Percentiles rank a stretch among this genome's conserved stretches.
These are phyloP conservation scores for Coprinopsis sp. DNA, from an alignment of 768 basidiomycete species.

Conservation along the genomic window DNA sequence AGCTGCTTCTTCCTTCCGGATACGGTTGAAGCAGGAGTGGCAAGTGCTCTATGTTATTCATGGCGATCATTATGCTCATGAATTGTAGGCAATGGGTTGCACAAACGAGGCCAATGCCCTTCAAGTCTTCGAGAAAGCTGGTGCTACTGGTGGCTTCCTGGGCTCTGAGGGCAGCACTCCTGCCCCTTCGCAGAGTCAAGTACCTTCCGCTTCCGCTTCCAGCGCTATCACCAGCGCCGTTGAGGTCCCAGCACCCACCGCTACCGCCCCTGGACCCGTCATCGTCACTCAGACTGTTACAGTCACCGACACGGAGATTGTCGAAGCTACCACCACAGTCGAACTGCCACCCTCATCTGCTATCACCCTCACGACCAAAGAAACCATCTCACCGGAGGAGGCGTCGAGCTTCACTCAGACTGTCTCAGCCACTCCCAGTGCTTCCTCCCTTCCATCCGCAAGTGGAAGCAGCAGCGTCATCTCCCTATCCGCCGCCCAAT, in stretches of 20 bases:
- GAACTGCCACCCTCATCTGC: no score
- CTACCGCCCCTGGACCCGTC: conserved; percentile 11
- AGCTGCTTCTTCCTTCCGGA: no score
- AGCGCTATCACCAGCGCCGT: not conserved
- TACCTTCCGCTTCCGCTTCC: conserved; percentile 12
- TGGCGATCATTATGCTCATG: no score
- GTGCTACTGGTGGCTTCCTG: conserved; percentile 39
- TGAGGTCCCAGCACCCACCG: conserved; percentile 8
- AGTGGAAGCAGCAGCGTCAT: conserved; percentile 1
- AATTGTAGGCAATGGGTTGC: no score
- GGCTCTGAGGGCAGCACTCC: conserved; percentile 7
- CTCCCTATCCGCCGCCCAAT: not conserved
- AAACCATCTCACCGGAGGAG: conserved; percentile 37
- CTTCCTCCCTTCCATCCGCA: no score
- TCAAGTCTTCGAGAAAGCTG: conserved; percentile 41
- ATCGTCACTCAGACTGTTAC: conserved; percentile 12
- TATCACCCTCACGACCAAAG: no score
- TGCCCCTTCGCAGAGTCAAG: not conserved
- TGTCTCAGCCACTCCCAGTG: conserved; percentile 21
- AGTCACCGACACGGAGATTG: conserved; percentile 9
- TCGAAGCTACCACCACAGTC: conserved; percentile 31
- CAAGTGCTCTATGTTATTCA: no score
- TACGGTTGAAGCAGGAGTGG: no score
- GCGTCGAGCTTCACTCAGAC: conserved; percentile 38
- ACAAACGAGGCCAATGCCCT: conserved; percentile 45